Conservation (phyloP, 1,284 basidiomycete species). For the Fistulinella cinereoalba region DNA sequence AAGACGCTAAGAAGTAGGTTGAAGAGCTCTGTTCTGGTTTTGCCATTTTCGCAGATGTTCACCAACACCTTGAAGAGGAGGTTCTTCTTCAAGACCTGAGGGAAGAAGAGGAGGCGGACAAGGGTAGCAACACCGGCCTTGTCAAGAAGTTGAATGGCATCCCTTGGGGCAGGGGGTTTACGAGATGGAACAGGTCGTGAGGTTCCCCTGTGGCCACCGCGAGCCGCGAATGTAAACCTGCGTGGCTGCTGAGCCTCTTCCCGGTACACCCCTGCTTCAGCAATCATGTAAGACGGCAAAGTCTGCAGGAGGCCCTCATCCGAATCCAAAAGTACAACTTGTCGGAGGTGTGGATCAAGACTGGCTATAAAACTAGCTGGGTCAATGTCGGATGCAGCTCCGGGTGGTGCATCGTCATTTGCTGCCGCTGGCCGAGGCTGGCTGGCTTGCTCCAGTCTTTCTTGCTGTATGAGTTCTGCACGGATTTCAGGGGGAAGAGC, state of each 20-base stretch:
- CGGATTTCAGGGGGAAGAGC: slow-evolving; percentile 95
- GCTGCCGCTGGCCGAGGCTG: slow-evolving; percentile 49
- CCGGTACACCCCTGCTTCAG: slow-evolving; percentile 71
- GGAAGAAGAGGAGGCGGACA: slow-evolving; percentile 94
- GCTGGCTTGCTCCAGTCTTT: slow-evolving; percentile 78
- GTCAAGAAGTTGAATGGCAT: slow-evolving; percentile 94
- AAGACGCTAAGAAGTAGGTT: slow-evolving; percentile 90
- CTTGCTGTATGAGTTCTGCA: slow-evolving; percentile 95
- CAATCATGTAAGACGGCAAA: slow-evolving; percentile 79
- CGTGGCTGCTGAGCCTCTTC: slow-evolving; percentile 44
- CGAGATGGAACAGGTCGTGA: slow-evolving; percentile 40
- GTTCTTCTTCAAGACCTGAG: slow-evolving; percentile 85
- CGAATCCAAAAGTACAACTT: slow-evolving; percentile 84
- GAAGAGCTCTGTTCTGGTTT: slow-evolving; percentile 89
- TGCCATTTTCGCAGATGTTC: slow-evolving; percentile 94
- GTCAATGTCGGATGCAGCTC: slow-evolving; percentile 71
- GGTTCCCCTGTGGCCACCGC: slow-evolving; percentile 34
- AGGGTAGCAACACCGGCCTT: slow-evolving; percentile 88
- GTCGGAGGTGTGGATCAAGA: slow-evolving; percentile 80
- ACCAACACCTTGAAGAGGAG: slow-evolving; percentile 88
- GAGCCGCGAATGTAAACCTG: slow-evolving; percentile 36
- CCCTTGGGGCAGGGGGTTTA: slow-evolving; percentile 60
- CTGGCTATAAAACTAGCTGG: slow-evolving; percentile 86
- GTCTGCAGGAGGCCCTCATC: slow-evolving; percentile 81
- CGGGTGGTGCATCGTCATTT: slow-evolving; percentile 37